phyloP scores from a whole-genome alignment of 768 basidiomycete genomes.

The Kwoniella heveanensis region DNA sequence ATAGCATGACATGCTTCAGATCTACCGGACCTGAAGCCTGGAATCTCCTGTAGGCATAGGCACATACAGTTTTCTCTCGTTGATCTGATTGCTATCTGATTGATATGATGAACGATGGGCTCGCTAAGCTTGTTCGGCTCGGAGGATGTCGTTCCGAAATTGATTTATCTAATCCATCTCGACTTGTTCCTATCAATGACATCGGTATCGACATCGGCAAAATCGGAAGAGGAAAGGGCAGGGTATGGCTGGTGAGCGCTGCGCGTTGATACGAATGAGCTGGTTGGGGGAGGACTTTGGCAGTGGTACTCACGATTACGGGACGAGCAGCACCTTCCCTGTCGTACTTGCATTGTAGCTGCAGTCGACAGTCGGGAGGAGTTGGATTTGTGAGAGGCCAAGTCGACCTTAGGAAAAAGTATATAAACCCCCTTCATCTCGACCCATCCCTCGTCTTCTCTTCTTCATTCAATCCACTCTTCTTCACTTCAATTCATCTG shows the following conservation, averaged over 20 bases:
- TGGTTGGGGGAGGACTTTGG: too few species aligned
- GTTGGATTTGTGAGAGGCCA: background rate
- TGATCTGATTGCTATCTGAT: background rate
- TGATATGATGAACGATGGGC: too few species aligned
- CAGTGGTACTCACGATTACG: too few species aligned
- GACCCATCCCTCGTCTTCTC: background rate
- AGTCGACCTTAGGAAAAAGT: constrained; percentile 7
- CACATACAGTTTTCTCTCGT: background rate
- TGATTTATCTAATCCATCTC: background rate
- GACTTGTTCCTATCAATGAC: background rate
- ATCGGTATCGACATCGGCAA: background rate
- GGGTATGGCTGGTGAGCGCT: too few species aligned
- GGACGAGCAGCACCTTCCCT: too few species aligned
- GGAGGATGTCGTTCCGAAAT: background rate
- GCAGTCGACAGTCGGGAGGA: background rate
- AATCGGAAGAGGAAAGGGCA: background rate
- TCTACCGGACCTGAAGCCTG: too few species aligned
- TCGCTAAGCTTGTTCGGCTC: background rate
- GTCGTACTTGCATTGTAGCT: too few species aligned
- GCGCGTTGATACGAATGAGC: too few species aligned
- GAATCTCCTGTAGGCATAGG: too few species aligned
- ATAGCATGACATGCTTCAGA: too few species aligned
- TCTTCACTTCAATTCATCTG: background rate
- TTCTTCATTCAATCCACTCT: constrained; percentile 8
- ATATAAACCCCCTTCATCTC: constrained; percentile 18